phyloP scores from a whole-genome alignment of 768 basidiomycete species.

The Xanthoconium stramineum region DNA sequence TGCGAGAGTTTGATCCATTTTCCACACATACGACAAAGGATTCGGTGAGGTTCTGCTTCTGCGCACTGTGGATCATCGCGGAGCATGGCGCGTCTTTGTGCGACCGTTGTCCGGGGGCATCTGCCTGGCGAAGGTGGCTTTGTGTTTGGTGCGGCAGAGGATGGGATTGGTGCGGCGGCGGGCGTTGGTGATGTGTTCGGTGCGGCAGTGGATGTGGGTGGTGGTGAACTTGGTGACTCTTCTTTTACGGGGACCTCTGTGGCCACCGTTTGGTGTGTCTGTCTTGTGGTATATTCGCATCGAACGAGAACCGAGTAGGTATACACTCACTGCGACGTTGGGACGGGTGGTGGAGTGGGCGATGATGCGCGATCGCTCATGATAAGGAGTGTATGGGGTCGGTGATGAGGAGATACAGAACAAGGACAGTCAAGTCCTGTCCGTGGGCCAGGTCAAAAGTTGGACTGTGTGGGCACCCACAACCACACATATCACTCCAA shows the following conservation, averaged over 20 bases:
- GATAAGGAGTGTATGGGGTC: conserved; percentile 29
- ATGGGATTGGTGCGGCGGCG: too few relatives aligned
- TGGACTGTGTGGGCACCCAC: neutral
- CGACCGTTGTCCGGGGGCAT: conserved; percentile 25
- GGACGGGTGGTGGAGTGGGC: neutral
- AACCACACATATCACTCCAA: neutral
- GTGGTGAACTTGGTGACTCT: conserved; percentile 2
- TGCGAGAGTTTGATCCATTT: conserved; percentile 58
- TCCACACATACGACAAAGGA: conserved; percentile 58
- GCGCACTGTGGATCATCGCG: conserved; percentile 52
- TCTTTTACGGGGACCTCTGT: conserved; percentile 14
- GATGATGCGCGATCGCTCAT: conserved; percentile 25
- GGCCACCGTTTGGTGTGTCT: neutral
- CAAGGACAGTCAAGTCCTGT: conserved; percentile 16
- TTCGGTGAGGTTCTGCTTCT: conserved; percentile 47
- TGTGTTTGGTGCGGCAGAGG: too few relatives aligned
- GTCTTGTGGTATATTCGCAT: conserved; percentile 16
- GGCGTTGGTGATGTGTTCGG: too few relatives aligned
- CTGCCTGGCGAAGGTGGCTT: conserved; percentile 12
- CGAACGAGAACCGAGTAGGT: neutral
- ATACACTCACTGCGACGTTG: conserved; percentile 16
- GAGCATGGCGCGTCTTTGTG: conserved; percentile 49
- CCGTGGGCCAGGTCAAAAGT: neutral
- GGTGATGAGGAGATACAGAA: neutral
- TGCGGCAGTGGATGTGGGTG: neutral